Evolutionary conservation across 1,284 basidiomycete species (phyloP).

Genomic region (Ustilago bromivora): DNA sequence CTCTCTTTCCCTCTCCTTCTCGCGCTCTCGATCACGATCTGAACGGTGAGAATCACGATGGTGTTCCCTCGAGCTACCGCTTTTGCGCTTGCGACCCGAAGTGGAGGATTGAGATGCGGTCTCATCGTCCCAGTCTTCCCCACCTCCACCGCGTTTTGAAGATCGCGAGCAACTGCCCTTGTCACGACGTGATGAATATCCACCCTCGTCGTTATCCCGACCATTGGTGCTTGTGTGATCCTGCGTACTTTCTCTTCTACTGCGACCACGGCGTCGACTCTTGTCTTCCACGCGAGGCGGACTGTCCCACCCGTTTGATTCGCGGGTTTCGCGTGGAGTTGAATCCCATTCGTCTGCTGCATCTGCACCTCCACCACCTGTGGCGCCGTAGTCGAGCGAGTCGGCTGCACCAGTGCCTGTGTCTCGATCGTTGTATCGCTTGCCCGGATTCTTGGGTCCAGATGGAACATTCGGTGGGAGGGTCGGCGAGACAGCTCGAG

Average conservation of each 20-base stretch:
- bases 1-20: constrained; percentile 34
- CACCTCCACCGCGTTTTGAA: constrained; percentile 16
- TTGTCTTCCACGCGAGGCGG: constrained; percentile 7
- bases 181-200: constrained; percentile 9
- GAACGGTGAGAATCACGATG: constrained; percentile 25
- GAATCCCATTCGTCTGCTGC: constrained; percentile 29
- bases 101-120: constrained; percentile 36
- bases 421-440: constrained; percentile 66
- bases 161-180: constrained; percentile 7
- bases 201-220: constrained; percentile 5
- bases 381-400: constrained; percentile 64
- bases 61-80: constrained; percentile 14
- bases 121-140: constrained; percentile 36
- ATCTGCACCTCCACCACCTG: constrained; percentile 30
- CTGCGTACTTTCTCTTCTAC: constrained; percentile 17
- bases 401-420: constrained; percentile 58
- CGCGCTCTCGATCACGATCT: constrained; percentile 26
- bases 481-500: constrained; percentile 37
- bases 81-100: constrained; percentile 10
- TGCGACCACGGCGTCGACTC: constrained; percentile 18
- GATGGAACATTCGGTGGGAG: constrained; percentile 56
- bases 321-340: constrained; percentile 2
- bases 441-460: constrained; percentile 57
- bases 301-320: constrained; percentile 17
- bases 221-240: constrained; percentile 18